Conservation (phyloP, 805 yeast genomes). For the Ogataea pini region DNA sequence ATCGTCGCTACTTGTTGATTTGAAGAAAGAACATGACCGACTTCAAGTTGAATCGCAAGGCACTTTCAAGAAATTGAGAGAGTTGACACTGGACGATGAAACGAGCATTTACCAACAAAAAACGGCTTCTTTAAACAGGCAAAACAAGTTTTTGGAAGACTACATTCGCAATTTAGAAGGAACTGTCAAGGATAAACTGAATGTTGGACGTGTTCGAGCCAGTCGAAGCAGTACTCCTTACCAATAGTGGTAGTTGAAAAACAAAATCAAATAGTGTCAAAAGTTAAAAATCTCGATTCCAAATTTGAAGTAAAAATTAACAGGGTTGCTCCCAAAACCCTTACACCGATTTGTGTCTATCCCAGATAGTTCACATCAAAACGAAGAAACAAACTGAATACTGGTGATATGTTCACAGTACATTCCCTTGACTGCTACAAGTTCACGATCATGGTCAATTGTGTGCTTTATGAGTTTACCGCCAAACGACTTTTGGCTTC, state of each 20-base stretch:
- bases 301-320: not conserved
- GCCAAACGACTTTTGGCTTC: conserved; percentile 12
- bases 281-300: not conserved
- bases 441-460: conserved; percentile 15
- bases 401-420: conserved; percentile 21
- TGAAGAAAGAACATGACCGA: conserved; percentile 28
- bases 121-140: conserved; percentile 11
- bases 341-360: too few relatives aligned
- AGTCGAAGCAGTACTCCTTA: conserved; percentile 31
- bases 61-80: conserved; percentile 33
- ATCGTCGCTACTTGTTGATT: conserved; percentile 31
- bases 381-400: conserved; percentile 19
- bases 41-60: conserved; percentile 37
- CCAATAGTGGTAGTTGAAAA: conserved; percentile 8
- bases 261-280: not conserved
- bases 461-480: conserved; percentile 10
- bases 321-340: not conserved
- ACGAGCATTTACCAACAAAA: conserved; percentile 10
- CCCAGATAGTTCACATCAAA: not conserved
- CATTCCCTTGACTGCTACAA: conserved; percentile 21
- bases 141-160: conserved; percentile 29
- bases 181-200: conserved; percentile 27
- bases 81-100: conserved; percentile 21
- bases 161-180: conserved; percentile 28
- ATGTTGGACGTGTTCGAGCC: conserved; percentile 21